phyloP scores from a whole-genome alignment of 2,329 filamentous ascomycete genomes.

The Diaporthe sp. region DNA sequence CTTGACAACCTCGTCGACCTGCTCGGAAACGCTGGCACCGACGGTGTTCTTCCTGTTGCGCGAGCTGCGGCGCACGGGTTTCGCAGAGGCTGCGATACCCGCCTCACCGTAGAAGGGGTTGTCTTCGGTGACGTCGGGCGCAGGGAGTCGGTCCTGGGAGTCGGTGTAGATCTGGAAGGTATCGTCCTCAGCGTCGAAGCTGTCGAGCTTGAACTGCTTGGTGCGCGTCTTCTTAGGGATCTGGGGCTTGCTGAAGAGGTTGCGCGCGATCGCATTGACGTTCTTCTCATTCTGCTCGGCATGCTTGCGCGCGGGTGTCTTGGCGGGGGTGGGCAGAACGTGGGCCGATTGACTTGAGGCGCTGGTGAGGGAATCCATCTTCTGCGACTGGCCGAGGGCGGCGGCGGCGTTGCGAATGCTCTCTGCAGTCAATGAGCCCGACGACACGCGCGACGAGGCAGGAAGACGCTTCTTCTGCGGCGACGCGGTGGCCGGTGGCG shows the following conservation, averaged over 20 bases:
- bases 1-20: slow-evolving; percentile 73
- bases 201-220: slow-evolving; percentile 71
- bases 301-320: slow-evolving; percentile 78
- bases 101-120: slow-evolving; percentile 79
- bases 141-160: slow-evolving; percentile 81
- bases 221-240: slow-evolving; percentile 70
- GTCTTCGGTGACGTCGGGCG: slow-evolving; percentile 72
- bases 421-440: slow-evolving; percentile 60
- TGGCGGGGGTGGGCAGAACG: slow-evolving; percentile 81
- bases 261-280: slow-evolving; percentile 69
- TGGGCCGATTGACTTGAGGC: slow-evolving; percentile 51
- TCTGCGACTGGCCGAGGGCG: slow-evolving; percentile 53
- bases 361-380: slow-evolving; percentile 44
- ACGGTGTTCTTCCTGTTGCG: slow-evolving; percentile 64
- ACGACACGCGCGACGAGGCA: slow-evolving; percentile 61
- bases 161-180: slow-evolving; percentile 84
- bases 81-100: slow-evolving; percentile 54
- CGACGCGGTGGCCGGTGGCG: slow-evolving; percentile 56
- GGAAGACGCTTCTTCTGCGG: slow-evolving; percentile 66
- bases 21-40: slow-evolving; percentile 66
- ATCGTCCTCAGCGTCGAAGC: slow-evolving; percentile 65
- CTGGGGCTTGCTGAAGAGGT: slow-evolving; percentile 67
- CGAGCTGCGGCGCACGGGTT: slow-evolving; percentile 66
- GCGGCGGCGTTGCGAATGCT: slow-evolving; percentile 58
- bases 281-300: slow-evolving; percentile 64